Evolutionary conservation across 257 asterid genomes (phyloP), one percentile per base, ranked within the genome.

Genomic region (Galeopsis tetrahit): DNA sequence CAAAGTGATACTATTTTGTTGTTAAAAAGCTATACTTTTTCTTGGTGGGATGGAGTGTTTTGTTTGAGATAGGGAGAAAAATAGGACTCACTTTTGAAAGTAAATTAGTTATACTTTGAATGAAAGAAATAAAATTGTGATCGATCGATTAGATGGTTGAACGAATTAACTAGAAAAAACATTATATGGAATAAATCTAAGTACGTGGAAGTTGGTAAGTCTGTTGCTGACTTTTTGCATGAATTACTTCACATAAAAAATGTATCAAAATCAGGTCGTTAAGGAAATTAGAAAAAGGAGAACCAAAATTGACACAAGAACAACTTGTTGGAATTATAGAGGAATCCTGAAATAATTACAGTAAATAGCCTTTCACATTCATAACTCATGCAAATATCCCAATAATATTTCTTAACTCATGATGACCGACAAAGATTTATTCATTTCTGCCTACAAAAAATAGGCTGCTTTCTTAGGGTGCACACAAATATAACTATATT

Each of bases 151-250:
- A 68, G 68, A 69, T 74, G 59, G 70, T 73, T 69, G 79, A 78
- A 21, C 28, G 79, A 78, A n/a, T n/a, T n/a, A n/a, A 38, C 76
- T 53, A 78, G 58, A 69, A 68, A 56, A 21, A 39, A 39, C 28
- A 21, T 21, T 21, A 21, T 21, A 6, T 15, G 31, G 34, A 71
- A 36, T 43, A 57, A 32, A 32, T 32, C 6, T 9, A 28, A 28
- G 32, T 68, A 66, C 38, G 17, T 5, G 40, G 35, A 57, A 69
- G 73, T 74, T 63, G 79, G 73, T 46, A 36, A 44, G 76, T 78
- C 69, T 69, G 76, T 78, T 73, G 76, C 42, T 74, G 82, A 78
- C 82, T 74, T 49, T 48, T 73, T 73, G 75, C 57, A 67, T 72
- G 78, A 70, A 70, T 21, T 21, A 28, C 43, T 63, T 56, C 42